Evolutionary conservation across 148 eudicot species (phyloP), one percentile per base, ranked within the genome.

Genomic region (Mesembryanthemum crystallinum): DNA sequence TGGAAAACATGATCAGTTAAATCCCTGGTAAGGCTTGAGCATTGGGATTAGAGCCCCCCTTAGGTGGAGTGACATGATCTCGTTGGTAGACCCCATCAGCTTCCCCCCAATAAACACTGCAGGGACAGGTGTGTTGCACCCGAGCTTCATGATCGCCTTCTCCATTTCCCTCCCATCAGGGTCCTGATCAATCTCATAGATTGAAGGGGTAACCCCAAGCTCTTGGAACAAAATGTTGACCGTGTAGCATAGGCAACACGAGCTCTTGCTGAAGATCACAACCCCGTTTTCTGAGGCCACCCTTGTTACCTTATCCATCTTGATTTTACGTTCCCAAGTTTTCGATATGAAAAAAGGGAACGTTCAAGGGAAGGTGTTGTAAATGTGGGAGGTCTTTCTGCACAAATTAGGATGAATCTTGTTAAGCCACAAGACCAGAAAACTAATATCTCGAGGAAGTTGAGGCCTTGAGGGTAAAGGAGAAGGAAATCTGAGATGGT

Each of bases 51-150:
- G 88, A 5, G 79, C 57, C 24, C 98, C 98, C 55, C 90, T 88
- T 10, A 93, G 83, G 79, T 93, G 98, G 60, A 91, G 96, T 0
- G 98, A 93, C 98, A 93, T 93, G 76, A 93, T 89, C 82, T 93
- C 98, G 57, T 93, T 89, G 72, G 98, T 93, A n/a, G 96, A 93
- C 0, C 98, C 98, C 51, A 83, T 81, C 17, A 85, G 81, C 81
- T 85, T 77, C 12, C 97, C 97, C 9, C 87, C 88, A 25, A 95
- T 88, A 87, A 90, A 95, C 52, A 95, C 90, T 0, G 97, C 91
- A 14, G 98, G 98, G 8, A 90, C 83, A 0, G 91, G 83, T 54
- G 89, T 78, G 74, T 69, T 89, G 81, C 89, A 85, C 1, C 98
- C 98, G 42, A 88, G 68, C 81, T 89, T 87, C 78, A 64, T 69